A percentile compares a stretch with the other conserved stretches of the same genome.
These are phyloP conservation scores for Huntiella abstrusa DNA, from an alignment of 2,329 filamentous ascomycete genomes.

Conservation along the genomic window DNA sequence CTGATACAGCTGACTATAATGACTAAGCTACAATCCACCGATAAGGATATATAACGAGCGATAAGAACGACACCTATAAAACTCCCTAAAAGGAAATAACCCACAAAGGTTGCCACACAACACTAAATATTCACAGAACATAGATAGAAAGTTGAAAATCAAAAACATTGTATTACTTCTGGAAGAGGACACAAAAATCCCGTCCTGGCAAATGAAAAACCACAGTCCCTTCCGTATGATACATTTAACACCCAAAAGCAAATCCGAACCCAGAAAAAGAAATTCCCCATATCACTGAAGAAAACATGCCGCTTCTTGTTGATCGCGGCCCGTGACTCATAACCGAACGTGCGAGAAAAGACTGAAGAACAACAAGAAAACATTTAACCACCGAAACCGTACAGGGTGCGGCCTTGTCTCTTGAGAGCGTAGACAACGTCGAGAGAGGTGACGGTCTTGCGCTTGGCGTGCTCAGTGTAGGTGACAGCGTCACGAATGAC, in stretches of 20 bases:
- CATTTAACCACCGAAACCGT: conserved; percentile 73
- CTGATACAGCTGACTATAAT: no score
- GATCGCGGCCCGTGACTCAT: conserved; percentile 13
- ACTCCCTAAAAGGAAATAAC: no score
- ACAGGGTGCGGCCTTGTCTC: conserved; percentile 57
- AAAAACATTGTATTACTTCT: conserved; percentile 11
- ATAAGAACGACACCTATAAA: no score
- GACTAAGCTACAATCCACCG: no score
- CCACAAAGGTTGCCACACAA: no score
- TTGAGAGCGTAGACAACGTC: conserved; percentile 51
- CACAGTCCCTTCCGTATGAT: conserved; percentile 23
- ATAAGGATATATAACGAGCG: no score
- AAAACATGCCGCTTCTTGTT: conserved; percentile 10
- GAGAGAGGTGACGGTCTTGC: conserved; percentile 57
- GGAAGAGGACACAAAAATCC: conserved; percentile 10
- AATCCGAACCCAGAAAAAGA: conserved; percentile 18
- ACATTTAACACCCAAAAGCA: conserved; percentile 26
- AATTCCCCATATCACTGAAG: conserved; percentile 9
- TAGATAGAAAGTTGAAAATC: neutral
- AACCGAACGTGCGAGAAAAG: conserved; percentile 12
- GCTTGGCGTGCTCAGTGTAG: conserved; percentile 66
- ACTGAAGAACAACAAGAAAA: conserved; percentile 13
- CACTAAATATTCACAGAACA: no score
- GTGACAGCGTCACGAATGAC: conserved; percentile 62
- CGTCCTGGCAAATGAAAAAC: conserved; percentile 20